phyloP scores from a whole-genome alignment of 164 flowering plant genomes.

The Aristolochia fimbriata region DNA sequence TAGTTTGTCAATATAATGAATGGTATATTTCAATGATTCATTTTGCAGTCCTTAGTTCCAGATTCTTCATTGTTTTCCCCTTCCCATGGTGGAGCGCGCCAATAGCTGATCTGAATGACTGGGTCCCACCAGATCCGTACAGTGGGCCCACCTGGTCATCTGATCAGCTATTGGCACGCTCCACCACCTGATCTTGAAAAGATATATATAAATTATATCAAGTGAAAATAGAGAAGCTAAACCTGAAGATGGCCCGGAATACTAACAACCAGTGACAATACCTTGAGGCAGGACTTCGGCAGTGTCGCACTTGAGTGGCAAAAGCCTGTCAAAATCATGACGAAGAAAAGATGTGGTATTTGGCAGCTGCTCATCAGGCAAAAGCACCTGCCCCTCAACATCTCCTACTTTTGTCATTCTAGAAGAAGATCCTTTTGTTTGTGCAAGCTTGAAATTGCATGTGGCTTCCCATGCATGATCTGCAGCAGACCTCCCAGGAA shows the following conservation, averaged over 20 bases:
- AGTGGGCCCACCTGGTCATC: too few species aligned
- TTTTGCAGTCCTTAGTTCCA: too few species aligned
- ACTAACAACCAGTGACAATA: constrained; percentile 4
- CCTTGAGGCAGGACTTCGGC: constrained; percentile 51
- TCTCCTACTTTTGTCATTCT: constrained; percentile 30
- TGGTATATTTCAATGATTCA: too few species aligned
- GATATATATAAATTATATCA: neutral
- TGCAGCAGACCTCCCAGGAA: constrained; percentile 23
- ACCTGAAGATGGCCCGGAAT: neutral
- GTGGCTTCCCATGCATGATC: constrained; percentile 32
- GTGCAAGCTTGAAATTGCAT: constrained; percentile 21
- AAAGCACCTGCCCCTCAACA: constrained; percentile 22
- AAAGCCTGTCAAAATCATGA: constrained; percentile 24
- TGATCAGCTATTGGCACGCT: too few species aligned
- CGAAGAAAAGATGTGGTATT: constrained; percentile 13
- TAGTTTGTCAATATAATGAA: too few species aligned
- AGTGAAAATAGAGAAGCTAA: neutral
- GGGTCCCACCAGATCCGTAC: too few species aligned
- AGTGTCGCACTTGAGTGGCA: constrained; percentile 24
- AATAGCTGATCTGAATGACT: too few species aligned
- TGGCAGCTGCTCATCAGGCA: constrained; percentile 18
- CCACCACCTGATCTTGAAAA: too few species aligned
- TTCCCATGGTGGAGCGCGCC: too few species aligned
- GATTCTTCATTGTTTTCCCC: too few species aligned
- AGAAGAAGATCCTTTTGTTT: constrained; percentile 21